Evolutionary conservation across 2,329 filamentous ascomycete genomes (phyloP), one percentile per base, ranked within the genome.

Genomic region (Aspergillus sp.): DNA sequence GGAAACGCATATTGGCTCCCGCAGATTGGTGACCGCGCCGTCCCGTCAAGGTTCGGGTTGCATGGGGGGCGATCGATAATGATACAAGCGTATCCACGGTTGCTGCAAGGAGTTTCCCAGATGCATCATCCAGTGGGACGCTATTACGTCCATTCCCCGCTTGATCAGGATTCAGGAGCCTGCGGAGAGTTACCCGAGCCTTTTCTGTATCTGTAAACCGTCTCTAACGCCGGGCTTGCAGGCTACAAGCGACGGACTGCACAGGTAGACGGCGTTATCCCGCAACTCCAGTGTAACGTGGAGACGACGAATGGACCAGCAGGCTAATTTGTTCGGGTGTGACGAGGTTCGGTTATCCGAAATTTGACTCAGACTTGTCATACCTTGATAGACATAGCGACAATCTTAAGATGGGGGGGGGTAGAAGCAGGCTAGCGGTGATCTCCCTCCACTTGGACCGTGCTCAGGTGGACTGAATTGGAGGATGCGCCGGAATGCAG

Each of bases 31-130:
- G 54, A 42, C 67, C 70, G 71, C 70, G 65, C 71, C 71, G 71
- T 70, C 68, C 71, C 71, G 71, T 73, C 68, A 73, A 74, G 69
- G 71, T 73, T 73, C 65, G 66, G 66, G 66, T 61, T 61, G 64
- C 65, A 66, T 69, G 67, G 27, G 27, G 27, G 27, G 62, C 61
- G 47, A 50, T 39, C 47, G 47, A 48, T 17, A 33, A 24, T 61
- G 60, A 66, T 60, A n/a, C 24, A 46, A n/a, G 22, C 27, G 11
- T 46, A 67, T 52, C 69, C 68, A 72, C 57, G 66, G 66, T 68
- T 64, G 63, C 67, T 58, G 67, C 66, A 72, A 72, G 69, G 70
- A 68, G 68, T 30, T 47, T 39, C 34, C 42, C 40, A 40, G 15
- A 13, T 41, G 44, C 33, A 22, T 54, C 42, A 22, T 54, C n/a